Base-by-base conservation (phyloP, 164 flowering plant species). In the Cinnamomum chago region DNA sequence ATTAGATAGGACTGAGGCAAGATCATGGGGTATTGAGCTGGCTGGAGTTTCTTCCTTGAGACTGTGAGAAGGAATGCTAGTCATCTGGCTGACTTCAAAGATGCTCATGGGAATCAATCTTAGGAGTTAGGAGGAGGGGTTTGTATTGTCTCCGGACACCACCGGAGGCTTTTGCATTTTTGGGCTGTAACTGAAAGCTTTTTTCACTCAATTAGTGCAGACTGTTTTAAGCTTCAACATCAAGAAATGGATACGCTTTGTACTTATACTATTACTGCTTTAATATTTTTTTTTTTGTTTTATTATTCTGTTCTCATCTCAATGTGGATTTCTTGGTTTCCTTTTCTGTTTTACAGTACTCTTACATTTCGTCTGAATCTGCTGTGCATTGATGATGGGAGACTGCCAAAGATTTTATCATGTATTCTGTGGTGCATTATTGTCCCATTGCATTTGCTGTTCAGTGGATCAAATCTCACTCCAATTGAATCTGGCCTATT, bases 1-100 rank as follows among this genome's bases (percentile, higher is more conserved):
- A 93, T 78, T 91, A 87, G 73, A 58, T 58, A 25, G 60, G 13
- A 50, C 5, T 62, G 13, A 60, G 25, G 58, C 23, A n/a, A 60
- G 22, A 14, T 2, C 25, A 62, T 4, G 10, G 22, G 50, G 58
- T 13, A 11, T 50, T 18, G 58, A 30, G 60, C 67, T 75, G 22
- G 52, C 28, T 33, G 67, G 28, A 28, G 20, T 55, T 10, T 15
- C 18, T 65, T 28, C 66, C 0, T 20, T n/a, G 20, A 67, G 50
- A 27, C 33, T 24, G 11, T 35, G 35, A 7, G 17, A 64, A 60
- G 62, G 20, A 68, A 23, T 50, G 71, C 55, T 25, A 22, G 73
- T 50, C 47, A 18, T 18, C 47, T 62, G 47, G 35, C 6, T 6
- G 2, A 15, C 24, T 64, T 20, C 30, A 1, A 52, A 5, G 55